These are phyloP conservation scores for Cladosporium sp. DNA, from an alignment of 2,329 filamentous ascomycete species.

Conservation along the genomic window DNA sequence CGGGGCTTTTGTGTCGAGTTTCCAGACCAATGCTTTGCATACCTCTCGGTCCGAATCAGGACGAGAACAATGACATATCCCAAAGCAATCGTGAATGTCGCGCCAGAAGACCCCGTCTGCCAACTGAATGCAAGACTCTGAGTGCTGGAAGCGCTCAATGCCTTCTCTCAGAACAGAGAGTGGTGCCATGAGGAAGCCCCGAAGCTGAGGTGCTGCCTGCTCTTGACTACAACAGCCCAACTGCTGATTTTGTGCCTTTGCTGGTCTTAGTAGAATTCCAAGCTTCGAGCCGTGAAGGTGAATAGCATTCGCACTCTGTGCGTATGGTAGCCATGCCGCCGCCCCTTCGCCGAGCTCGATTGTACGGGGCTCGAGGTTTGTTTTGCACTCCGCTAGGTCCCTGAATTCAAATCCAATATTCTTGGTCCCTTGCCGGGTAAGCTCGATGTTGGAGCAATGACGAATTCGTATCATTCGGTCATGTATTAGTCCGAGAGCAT, in stretches of 20 bases:
- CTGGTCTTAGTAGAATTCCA: not conserved
- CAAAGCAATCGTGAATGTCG: not conserved
- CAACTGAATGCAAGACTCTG: not conserved
- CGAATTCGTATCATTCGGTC: not conserved
- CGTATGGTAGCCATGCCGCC: not conserved
- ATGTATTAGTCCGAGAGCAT: not conserved
- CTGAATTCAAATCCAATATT: not conserved
- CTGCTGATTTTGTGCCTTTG: too few species aligned
- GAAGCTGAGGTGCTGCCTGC: not conserved
- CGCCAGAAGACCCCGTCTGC: not conserved
- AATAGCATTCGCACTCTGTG: not conserved
- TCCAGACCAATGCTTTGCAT: too few species aligned
- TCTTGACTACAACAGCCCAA: not conserved
- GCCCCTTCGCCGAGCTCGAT: not conserved
- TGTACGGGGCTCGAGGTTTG: not conserved
- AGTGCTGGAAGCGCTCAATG: not conserved
- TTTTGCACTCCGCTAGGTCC: not conserved
- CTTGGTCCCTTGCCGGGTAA: not conserved
- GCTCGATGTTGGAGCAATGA: not conserved
- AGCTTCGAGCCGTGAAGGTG: not conserved
- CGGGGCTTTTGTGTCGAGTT: too few species aligned
- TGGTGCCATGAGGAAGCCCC: not conserved
- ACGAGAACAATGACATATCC: not conserved
- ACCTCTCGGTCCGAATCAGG: too few species aligned
- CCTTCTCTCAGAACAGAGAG: not conserved